A percentile compares a stretch with the other conserved stretches of the same genome.
These are phyloP conservation scores for Thecaphora frezii DNA, from an alignment of 1,284 basidiomycete species.

Conservation along the genomic window DNA sequence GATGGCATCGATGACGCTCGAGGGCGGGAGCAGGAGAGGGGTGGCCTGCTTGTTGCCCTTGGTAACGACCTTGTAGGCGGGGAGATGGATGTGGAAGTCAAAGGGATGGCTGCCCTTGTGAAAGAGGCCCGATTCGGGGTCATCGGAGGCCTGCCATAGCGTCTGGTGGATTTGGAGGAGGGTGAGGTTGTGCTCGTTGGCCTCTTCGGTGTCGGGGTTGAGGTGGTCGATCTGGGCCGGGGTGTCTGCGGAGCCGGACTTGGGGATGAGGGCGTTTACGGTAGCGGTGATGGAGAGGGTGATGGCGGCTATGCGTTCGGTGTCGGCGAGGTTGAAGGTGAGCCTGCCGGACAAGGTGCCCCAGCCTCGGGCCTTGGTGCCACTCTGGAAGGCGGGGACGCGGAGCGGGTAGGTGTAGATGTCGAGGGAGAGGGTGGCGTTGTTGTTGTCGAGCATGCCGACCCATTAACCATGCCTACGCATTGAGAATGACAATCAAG, in stretches of 20 bases:
- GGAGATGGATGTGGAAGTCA: slow-evolving; percentile 35
- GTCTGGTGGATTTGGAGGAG: slow-evolving; percentile 40
- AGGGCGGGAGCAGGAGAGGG: slow-evolving; percentile 16
- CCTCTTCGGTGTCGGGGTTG: slow-evolving; percentile 19
- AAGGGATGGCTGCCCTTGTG: slow-evolving; percentile 31
- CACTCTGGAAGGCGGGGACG: slow-evolving; percentile 50
- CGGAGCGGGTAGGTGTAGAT: slow-evolving; percentile 41
- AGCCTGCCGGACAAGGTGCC: slow-evolving; percentile 40
- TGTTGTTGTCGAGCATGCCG: too few species aligned
- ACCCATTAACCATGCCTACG: too few species aligned
- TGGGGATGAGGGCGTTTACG: slow-evolving; percentile 19
- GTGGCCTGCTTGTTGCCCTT: slow-evolving; percentile 16
- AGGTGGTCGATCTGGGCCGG: slow-evolving; percentile 20
- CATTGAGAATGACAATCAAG: too few species aligned
- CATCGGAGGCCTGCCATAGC: slow-evolving; percentile 19
- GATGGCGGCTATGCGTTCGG: slow-evolving; percentile 32
- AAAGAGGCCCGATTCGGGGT: slow-evolving; percentile 14
- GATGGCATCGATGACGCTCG: slow-evolving; percentile 19
- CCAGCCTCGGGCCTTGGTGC: slow-evolving; percentile 36
- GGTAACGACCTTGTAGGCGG: slow-evolving; percentile 9
- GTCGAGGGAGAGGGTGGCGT: not conserved
- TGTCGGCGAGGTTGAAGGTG: slow-evolving; percentile 20
- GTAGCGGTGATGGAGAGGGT: slow-evolving; percentile 35
- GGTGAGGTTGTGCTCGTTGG: slow-evolving; percentile 22
- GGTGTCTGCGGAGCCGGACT: slow-evolving; percentile 16